Percentiles rank a stretch among this genome's conserved stretches.
Evolutionary conservation across 2,329 filamentous ascomycete genomes (phyloP).

Genomic region (Cyanodermella asteris): DNA sequence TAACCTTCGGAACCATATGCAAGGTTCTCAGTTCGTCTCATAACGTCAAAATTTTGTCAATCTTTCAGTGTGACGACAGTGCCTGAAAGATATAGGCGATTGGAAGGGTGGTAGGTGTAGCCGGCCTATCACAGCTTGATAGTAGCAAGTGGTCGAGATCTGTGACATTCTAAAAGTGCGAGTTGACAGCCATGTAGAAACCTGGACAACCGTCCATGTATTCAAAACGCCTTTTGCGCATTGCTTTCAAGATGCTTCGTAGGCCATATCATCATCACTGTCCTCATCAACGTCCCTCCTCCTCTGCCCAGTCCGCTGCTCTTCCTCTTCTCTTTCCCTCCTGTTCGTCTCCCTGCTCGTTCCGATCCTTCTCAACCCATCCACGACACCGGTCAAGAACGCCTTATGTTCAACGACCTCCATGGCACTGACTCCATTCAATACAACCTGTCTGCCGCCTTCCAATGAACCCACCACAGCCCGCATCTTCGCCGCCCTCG

Average conservation of each 20-base stretch:
- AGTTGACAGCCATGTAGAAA: too few relatives aligned
- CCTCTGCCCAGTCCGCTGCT: slow-evolving; percentile 31
- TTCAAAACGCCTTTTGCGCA: slow-evolving; percentile 83
- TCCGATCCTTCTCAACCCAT: slow-evolving; percentile 43
- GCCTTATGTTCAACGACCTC: slow-evolving; percentile 72
- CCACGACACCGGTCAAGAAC: slow-evolving; percentile 24
- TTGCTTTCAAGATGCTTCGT: slow-evolving; percentile 40
- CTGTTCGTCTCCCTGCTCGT: slow-evolving; percentile 57
- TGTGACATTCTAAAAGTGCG: too few relatives aligned
- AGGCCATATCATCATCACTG: slow-evolving; percentile 38
- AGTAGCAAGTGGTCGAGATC: too few relatives aligned
- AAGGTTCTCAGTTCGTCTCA: too few relatives aligned
- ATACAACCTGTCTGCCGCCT: slow-evolving; percentile 47
- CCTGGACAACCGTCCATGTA: too few relatives aligned
- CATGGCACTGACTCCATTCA: slow-evolving; percentile 75
- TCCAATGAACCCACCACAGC: slow-evolving; percentile 51
- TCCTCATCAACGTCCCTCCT: slow-evolving; percentile 23
- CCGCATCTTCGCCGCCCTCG: slow-evolving; percentile 72
- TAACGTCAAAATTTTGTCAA: too few relatives aligned
- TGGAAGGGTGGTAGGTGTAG: too few relatives aligned
- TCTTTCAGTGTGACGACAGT: too few relatives aligned
- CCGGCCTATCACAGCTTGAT: too few relatives aligned
- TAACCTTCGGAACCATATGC: too few relatives aligned
- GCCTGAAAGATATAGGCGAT: too few relatives aligned
- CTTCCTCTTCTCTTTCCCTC: slow-evolving; percentile 54